These are phyloP conservation scores for Aspergillus tamarii DNA, from an alignment of 2,329 filamentous ascomycete species.

Conservation along the genomic window DNA sequence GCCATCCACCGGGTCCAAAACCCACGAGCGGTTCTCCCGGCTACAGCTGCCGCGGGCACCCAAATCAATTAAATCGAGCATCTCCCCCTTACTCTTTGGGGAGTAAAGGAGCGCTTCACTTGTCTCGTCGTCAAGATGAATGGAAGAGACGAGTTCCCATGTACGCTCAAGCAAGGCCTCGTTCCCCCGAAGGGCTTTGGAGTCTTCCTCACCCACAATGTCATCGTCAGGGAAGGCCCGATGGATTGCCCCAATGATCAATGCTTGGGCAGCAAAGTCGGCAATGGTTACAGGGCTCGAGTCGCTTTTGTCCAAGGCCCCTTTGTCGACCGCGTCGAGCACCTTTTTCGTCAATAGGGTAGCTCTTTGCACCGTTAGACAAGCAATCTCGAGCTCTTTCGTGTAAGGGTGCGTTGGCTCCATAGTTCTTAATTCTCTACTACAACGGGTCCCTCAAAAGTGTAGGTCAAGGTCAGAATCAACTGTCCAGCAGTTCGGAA, in stretches of 20 bases:
- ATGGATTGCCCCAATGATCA: constrained; percentile 62
- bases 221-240: constrained; percentile 57
- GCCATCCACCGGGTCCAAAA: constrained; percentile 68
- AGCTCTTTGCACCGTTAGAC: constrained; percentile 57
- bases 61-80: constrained; percentile 65
- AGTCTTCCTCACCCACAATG: constrained; percentile 66
- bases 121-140: constrained; percentile 36
- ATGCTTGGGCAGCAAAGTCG: constrained; percentile 66
- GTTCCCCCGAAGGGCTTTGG: constrained; percentile 56
- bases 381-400: constrained; percentile 41
- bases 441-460: neutral
- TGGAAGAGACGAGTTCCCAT: constrained; percentile 56
- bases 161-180: constrained; percentile 55
- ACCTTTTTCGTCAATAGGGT: constrained; percentile 61
- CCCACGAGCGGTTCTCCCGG: constrained; percentile 56
- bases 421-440: constrained; percentile 24
- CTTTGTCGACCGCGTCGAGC: constrained; percentile 53
- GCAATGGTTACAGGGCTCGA: constrained; percentile 64
- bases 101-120: constrained; percentile 40
- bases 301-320: constrained; percentile 60
- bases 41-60: constrained; percentile 51
- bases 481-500: constrained; percentile 4
- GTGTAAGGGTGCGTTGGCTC: constrained; percentile 30
- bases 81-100: constrained; percentile 55
- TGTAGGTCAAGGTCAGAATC: neutral